phyloP scores from a whole-genome alignment of 1,139 yeast species.

The Blastobotrys serpentis region DNA sequence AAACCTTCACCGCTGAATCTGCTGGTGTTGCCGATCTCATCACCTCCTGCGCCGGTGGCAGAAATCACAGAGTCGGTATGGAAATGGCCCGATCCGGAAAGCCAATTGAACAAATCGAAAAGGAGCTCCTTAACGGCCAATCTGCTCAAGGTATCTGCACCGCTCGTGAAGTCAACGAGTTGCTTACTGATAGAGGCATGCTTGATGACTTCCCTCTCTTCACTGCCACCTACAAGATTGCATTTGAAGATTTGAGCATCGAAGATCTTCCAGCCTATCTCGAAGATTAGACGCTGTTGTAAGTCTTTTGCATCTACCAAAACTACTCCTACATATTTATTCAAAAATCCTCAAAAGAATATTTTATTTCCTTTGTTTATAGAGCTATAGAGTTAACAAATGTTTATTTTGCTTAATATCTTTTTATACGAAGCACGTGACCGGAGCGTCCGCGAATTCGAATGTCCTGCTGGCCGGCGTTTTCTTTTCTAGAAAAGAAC shows the following conservation, averaged over 20 bases:
- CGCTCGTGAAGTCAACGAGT: slow-evolving; percentile 83
- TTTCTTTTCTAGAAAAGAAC: no score
- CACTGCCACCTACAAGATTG: slow-evolving; percentile 78
- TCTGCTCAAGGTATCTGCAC: slow-evolving; percentile 93
- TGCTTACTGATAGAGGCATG: slow-evolving; percentile 60
- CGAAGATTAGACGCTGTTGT: slow-evolving; percentile 21
- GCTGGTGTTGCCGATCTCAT: slow-evolving; percentile 97
- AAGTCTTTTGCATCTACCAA: background rate
- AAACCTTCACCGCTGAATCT: slow-evolving; percentile 84
- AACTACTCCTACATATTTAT: background rate
- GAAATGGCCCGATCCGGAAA: slow-evolving; percentile 60
- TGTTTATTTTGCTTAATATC: background rate
- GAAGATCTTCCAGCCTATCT: slow-evolving; percentile 36
- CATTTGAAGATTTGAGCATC: slow-evolving; percentile 62
- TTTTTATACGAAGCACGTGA: no score
- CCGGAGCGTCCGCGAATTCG: no score
- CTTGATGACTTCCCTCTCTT: slow-evolving; percentile 80
- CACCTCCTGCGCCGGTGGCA: slow-evolving; percentile 95
- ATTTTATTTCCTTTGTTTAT: background rate
- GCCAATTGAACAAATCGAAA: slow-evolving; percentile 76
- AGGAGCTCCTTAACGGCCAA: slow-evolving; percentile 82
- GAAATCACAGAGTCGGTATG: slow-evolving; percentile 86
- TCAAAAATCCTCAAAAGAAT: background rate
- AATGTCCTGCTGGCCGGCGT: no score
- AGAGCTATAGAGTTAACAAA: slow-evolving; percentile 8